Evolutionary conservation across 495 filamentous ascomycete species (phyloP).

Genomic region (Friedmanniomyces endolithicus): DNA sequence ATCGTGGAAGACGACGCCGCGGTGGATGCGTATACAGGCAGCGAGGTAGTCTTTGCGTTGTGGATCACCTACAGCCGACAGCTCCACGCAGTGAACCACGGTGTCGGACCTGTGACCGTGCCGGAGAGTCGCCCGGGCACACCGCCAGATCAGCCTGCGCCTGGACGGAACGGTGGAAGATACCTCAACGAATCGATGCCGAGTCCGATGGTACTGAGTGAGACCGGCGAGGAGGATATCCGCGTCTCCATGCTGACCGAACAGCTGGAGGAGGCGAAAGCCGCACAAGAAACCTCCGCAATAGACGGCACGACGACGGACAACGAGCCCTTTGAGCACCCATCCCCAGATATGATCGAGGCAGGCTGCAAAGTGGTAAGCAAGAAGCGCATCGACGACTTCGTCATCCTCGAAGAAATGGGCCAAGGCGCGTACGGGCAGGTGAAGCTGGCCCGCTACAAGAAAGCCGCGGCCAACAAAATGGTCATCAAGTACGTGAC

Average conservation of each 20-base stretch:
- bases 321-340: slow-evolving; percentile 38
- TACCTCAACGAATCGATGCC: slow-evolving; percentile 6
- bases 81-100: slow-evolving; percentile 57
- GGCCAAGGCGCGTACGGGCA: slow-evolving; percentile 96
- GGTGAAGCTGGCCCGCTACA: slow-evolving; percentile 89
- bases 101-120: slow-evolving; percentile 45
- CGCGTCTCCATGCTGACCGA: slow-evolving; percentile 40
- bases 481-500: slow-evolving; percentile 97
- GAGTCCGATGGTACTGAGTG: slow-evolving; percentile 6
- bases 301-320: slow-evolving; percentile 17
- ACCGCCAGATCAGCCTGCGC: slow-evolving; percentile 63
- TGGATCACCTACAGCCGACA: slow-evolving; percentile 96
- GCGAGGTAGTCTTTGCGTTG: slow-evolving; percentile 82
- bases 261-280: slow-evolving; percentile 55
- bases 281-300: slow-evolving; percentile 3
- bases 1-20: slow-evolving; percentile 40
- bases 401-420: slow-evolving; percentile 93
- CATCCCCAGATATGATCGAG: slow-evolving; percentile 23
- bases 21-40: slow-evolving; percentile 35
- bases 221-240: slow-evolving; percentile 1
- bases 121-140: slow-evolving; percentile 47
- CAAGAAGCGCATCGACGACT: slow-evolving; percentile 82
- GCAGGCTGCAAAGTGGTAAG: slow-evolving; percentile 8
- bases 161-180: slow-evolving; percentile 43
- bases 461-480: slow-evolving; percentile 60